Base-by-base conservation (phyloP, 2,329 filamentous ascomycete genomes). In the Westerdykella ornata region DNA sequence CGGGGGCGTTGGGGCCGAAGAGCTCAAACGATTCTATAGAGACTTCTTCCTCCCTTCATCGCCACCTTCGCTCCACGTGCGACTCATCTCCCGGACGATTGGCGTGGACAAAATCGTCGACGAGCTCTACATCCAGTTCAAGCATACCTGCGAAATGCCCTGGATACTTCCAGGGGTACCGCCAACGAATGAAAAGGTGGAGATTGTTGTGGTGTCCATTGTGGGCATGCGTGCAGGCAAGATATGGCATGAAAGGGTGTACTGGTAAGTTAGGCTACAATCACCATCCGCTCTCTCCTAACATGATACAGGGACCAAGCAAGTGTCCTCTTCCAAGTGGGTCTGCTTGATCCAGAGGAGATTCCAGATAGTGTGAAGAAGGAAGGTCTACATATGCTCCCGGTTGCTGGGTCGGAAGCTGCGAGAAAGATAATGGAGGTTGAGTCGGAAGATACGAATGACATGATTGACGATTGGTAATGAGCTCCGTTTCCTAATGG, bases 21-120 rank as follows among this genome's bases (percentile, higher is more conserved):
- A 72, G 14, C 53, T 74, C 0, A 49, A 47, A 9, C 59, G 66
- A 14, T 82, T 81, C 62, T 81, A 82, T 56, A 61, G 65, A 1
- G 68, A 77, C 13, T 75, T 73, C 56, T 81, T 82, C 63, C 67
- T 77, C 5, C 68, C 70, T 0, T 39, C 42, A 18, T 35, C 53
- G 1, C 73, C 74, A 1, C 68, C 70, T 0, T 74, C 72, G 1
- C 65, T 76, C 51, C 68, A 69, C 30, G 68, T 78, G 43, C 72
- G 71, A 9, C 68, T 82, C 2, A 58, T 82, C 3, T 77, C 72
- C 2, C 73, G 78, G 5, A 82, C 78, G 1, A 67, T 76, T 3
- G 78, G 77, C 14, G 66, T 68, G 0, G 76, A 80, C 49, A 71
- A 75, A 18, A 67, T 81, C n/a, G 78, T 80, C 9, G 78, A 82